Percentiles rank a stretch among this genome's conserved stretches.
Conservation (phyloP, 192 early-diverging fungal species). For the Backusella westeae region DNA sequence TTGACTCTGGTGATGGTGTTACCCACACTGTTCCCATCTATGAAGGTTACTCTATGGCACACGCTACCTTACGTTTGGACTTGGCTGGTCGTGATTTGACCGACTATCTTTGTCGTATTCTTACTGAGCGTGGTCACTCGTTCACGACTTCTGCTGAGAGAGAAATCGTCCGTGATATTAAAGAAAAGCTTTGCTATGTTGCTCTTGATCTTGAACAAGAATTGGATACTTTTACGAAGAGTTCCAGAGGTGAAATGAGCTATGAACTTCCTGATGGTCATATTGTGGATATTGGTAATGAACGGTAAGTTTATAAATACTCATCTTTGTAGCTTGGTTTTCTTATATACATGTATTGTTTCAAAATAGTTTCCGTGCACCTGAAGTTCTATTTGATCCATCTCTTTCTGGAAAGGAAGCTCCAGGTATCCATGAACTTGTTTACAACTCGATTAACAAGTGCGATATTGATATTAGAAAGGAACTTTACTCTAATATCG, state of each 20-base stretch:
- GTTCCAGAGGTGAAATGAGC: conserved; percentile 90
- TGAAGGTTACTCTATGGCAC: conserved; percentile 93
- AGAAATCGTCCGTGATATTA: conserved; percentile 99
- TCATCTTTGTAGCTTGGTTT: too few species aligned
- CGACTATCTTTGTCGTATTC: conserved; percentile 87
- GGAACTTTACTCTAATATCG: conserved; percentile 75
- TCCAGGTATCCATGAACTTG: conserved; percentile 93
- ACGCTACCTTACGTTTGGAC: conserved; percentile 95
- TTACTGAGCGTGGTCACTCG: conserved; percentile 94
- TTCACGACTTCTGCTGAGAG: conserved; percentile 94
- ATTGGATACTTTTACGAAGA: conserved; percentile 87
- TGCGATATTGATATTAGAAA: conserved; percentile 97
- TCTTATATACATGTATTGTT: conserved; percentile 73
- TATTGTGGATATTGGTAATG: conserved; percentile 95
- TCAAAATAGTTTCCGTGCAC: conserved; percentile 83
- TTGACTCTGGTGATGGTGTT: conserved; percentile 98
- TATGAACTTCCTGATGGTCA: conserved; percentile 99
- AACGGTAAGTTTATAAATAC: conserved; percentile 52
- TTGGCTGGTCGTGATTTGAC: conserved; percentile 97
- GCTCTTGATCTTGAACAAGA: conserved; percentile 98
- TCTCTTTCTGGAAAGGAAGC: conserved; percentile 86
- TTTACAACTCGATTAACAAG: conserved; percentile 97
- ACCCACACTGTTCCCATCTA: conserved; percentile 97
- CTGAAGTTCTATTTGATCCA: conserved; percentile 98
- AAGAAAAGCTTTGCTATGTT: conserved; percentile 99